phyloP scores from a whole-genome alignment of 192 early-diverging fungal species.

The Haplosporangium gracile region DNA sequence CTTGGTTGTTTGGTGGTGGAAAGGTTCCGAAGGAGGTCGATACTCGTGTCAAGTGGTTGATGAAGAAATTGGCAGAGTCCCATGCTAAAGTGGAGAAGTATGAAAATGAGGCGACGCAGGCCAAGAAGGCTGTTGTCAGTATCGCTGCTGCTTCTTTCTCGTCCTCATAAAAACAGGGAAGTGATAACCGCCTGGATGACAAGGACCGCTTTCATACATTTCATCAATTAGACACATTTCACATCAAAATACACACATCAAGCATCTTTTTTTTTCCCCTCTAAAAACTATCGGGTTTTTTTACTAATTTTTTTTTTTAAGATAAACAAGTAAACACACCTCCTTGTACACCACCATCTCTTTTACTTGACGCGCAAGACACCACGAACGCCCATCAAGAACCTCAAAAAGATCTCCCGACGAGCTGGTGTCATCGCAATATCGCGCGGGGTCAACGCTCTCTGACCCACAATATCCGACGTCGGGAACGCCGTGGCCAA shows the following conservation, averaged over 20 bases:
- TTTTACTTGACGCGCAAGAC: conserved; percentile 73
- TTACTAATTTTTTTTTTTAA: not conserved
- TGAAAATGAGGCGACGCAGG: conserved; percentile 47
- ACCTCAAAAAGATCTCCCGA: conserved; percentile 57
- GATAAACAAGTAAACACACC: too few relatives aligned
- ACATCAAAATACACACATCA: not conserved
- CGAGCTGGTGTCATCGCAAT: conserved; percentile 42
- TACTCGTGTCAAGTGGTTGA: conserved; percentile 70
- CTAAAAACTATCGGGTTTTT: not conserved
- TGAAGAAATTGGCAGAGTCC: conserved; percentile 65
- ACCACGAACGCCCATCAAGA: conserved; percentile 75
- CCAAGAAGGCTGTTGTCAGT: conserved; percentile 41
- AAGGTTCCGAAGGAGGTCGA: conserved; percentile 69
- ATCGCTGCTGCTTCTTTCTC: conserved; percentile 13
- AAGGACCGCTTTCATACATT: too few relatives aligned
- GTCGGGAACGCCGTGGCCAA: conserved; percentile 59
- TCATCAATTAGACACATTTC: too few relatives aligned
- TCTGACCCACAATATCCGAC: conserved; percentile 34
- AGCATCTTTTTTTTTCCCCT: not conserved
- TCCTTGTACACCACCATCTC: not conserved
- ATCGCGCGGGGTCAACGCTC: conserved; percentile 59
- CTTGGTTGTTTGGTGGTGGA: conserved; percentile 67
- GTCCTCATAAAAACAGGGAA: not conserved
- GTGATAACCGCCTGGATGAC: not conserved
- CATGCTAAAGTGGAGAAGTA: conserved; percentile 69